Percentiles rank a stretch among this genome's conserved stretches.
phyloP scores from a whole-genome alignment of 2,329 filamentous ascomycete genomes.

The Cladosporium sp. region DNA sequence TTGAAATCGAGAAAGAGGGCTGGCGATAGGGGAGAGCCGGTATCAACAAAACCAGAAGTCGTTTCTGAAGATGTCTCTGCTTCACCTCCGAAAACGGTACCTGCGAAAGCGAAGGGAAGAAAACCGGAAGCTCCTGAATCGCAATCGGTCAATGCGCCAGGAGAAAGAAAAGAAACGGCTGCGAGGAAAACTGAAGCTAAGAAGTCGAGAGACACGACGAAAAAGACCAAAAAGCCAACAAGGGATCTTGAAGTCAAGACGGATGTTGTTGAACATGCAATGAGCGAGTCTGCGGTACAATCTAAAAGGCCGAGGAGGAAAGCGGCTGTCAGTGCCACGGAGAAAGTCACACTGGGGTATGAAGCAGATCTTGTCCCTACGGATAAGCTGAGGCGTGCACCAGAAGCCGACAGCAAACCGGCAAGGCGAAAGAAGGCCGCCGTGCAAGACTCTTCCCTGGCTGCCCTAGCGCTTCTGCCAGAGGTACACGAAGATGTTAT shows the following conservation, averaged over 20 bases:
- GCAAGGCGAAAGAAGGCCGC: background rate
- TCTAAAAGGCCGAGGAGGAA: slow-evolving; percentile 18
- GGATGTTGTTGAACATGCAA: background rate
- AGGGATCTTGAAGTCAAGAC: background rate
- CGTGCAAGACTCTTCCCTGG: no score
- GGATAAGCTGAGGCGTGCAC: slow-evolving; percentile 18
- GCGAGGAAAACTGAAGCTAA: background rate
- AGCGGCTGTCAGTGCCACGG: slow-evolving; percentile 20
- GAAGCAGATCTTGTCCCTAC: slow-evolving; percentile 20
- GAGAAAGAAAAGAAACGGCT: background rate
- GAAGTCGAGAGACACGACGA: background rate
- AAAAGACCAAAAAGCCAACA: background rate
- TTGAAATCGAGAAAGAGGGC: background rate
- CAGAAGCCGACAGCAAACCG: slow-evolving; percentile 6
- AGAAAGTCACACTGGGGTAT: slow-evolving; percentile 19
- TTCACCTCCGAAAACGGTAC: no score
- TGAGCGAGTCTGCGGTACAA: background rate
- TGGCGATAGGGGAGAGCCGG: no score
- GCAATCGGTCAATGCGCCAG: no score
- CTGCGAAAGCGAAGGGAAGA: no score
- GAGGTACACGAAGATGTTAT: no score
- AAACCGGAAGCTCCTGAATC: no score
- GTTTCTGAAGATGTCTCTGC: no score
- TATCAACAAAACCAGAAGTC: no score
- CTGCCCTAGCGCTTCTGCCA: no score